These are phyloP conservation scores for Geotrichum aggregatum DNA, from an alignment of 1,139 yeast genomes.

Conservation along the genomic window DNA sequence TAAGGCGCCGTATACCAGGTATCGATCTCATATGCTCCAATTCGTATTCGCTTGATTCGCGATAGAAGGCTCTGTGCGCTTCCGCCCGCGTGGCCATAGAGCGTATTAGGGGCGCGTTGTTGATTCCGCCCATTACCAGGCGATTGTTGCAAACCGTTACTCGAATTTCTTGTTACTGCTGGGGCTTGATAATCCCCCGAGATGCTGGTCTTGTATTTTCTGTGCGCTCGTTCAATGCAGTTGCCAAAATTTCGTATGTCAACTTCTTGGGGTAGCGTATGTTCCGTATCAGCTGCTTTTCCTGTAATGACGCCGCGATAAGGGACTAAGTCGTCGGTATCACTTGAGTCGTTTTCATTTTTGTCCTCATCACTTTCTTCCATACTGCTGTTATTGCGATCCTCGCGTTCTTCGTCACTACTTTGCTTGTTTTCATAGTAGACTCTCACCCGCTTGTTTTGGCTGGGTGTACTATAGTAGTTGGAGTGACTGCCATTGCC, in stretches of 20 bases:
- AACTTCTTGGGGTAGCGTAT: constrained; percentile 54
- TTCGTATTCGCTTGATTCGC: constrained; percentile 54
- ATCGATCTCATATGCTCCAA: constrained; percentile 68
- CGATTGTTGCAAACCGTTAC: constrained; percentile 3
- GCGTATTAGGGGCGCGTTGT: constrained; percentile 21
- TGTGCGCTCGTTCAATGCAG: constrained; percentile 36
- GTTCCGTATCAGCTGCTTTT: constrained; percentile 56
- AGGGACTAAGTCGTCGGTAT: constrained; percentile 38
- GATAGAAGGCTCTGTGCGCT: constrained; percentile 28
- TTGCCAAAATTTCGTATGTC: constrained; percentile 51
- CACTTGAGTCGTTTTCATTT: not conserved
- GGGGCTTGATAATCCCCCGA: constrained; percentile 11
- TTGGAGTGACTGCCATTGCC: not conserved
- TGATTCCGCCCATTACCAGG: constrained; percentile 12
- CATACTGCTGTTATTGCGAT: not conserved
- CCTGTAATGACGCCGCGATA: constrained; percentile 60
- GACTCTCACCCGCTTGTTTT: not conserved
- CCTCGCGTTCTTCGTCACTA: not conserved
- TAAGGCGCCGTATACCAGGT: constrained; percentile 95
- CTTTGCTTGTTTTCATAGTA: not conserved
- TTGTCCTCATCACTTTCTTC: not conserved
- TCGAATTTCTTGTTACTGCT: constrained; percentile 1
- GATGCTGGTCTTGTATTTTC: constrained; percentile 29
- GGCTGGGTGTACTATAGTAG: not conserved
- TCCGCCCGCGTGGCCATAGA: constrained; percentile 20